Evolutionary conservation across 257 asterid genomes (phyloP), one percentile per base, ranked within the genome.

Genomic region (Nicotiana attenuata): DNA sequence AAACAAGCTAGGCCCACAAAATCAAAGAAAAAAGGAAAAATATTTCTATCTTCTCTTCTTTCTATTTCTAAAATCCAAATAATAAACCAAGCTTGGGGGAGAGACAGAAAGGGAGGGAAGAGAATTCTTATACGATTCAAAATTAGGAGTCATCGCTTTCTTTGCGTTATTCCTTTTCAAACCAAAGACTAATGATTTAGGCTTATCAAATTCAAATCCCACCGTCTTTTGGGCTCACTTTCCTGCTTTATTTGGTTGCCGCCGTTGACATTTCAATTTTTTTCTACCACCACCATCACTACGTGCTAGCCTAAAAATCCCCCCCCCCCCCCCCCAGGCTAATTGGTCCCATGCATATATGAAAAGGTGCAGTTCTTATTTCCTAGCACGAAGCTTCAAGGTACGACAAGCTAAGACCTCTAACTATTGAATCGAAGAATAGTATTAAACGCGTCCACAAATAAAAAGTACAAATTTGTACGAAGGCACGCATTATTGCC

Each of bases 261-360:
- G 38, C 41, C 41, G 60, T 73, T 73, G 79, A 73, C 79, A 50
- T 73, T 73, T 73, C 79, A 73, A 24, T 45, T 26, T 3, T 73
- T 47, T 24, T 20, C 78, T 33, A 45, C 78, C 38, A 11, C 38
- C 47, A 71, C 19, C 5, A 2, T 7, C 17, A 45, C 78, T 22
- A 20, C 78, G 60, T 71, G 61, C 22, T 45, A 47, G 15, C 61
- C 41, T 47, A 22, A 22, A 17, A 50, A 47, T 73, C 22, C 8
- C 1, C 29, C 8, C 38, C n/a, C 38, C 22, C 8, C 1, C 29
- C 8, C 38, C n/a, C 38, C 0, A 33, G 38, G 38, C 38, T 33
- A 33, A 33, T 33, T 33, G 38, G 38, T 33, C 38, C 38, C 38
- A 33, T 33, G 8, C 8, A 33, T 33, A 33, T 33, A 5, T 33